Base-by-base conservation (phyloP, 2,329 filamentous ascomycete species). In the Cercospora nicotianae region DNA sequence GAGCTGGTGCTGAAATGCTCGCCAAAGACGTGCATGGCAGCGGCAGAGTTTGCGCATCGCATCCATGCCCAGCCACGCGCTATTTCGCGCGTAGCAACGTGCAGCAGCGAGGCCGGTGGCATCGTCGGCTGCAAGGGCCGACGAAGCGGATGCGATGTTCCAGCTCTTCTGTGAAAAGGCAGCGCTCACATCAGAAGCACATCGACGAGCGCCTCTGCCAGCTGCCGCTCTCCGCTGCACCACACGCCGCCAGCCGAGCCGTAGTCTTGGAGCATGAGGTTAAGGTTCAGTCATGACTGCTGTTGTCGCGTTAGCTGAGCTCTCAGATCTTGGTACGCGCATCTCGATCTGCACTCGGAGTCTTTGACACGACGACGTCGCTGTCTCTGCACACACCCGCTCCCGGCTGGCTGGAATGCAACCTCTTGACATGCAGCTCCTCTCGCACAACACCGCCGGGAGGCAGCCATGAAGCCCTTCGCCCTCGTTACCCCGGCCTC, bases 401-500 rank as follows among this genome's bases (percentile, higher is more conserved):
- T 51, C 13, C 23, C 53, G 53, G 28, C 53, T 30, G 23, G 20
- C 23, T 26, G 26, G 26, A 30, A 58, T 58, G 26, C 23, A n/a
- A 20, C 26, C 7, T n/a, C 30, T 31, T 28, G 39, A 12, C 10
- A 61, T 61, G 59, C 36, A 48, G 10, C 36, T 36, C 33, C 10
- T 36, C 23, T 28, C 13, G 59, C 59, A 61, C 59, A 28, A 42
- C 39, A 48, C 12, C 13, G 36, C 33, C 26, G 7, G 13, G 20
- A 20, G 23, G 23, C 59, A 61, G 59, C 59, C 3, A 83, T 84
- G 82, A 76, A 78, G 62, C 82, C 82, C 13, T 85, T 83, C 82
- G 79, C 80, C 16, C 76, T 87, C 18, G 80, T 87, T 5, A 85
- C 84, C 12, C 89, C 89, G 2, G 84, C 87, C 31, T 90, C 87